These are phyloP conservation scores for Hawksworthiomyces lignivorus DNA, from an alignment of 2,329 filamentous ascomycete species.

Conservation along the genomic window DNA sequence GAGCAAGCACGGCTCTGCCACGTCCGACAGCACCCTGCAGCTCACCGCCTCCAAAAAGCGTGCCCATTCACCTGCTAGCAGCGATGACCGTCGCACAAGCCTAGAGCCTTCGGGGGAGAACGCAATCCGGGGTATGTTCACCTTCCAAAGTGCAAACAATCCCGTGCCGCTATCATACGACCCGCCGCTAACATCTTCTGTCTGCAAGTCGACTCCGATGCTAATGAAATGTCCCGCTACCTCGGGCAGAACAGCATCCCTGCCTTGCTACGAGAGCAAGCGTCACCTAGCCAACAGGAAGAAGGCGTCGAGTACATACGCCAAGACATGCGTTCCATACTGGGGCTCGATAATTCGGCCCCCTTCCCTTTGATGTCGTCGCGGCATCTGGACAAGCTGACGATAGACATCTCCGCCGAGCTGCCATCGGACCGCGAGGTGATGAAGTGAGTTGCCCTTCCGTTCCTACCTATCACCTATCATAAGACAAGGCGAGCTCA, in stretches of 20 bases:
- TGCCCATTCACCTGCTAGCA: slow-evolving; percentile 34
- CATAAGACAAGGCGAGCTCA: too few species aligned
- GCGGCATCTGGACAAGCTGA: slow-evolving; percentile 51
- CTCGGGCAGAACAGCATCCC: slow-evolving; percentile 62
- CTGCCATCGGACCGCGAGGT: slow-evolving; percentile 58
- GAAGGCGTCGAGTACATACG: slow-evolving; percentile 48
- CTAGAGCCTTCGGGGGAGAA: slow-evolving; percentile 7
- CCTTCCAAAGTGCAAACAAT: slow-evolving; percentile 1
- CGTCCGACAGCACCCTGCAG: slow-evolving; percentile 16
- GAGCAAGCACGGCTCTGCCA: slow-evolving; percentile 26
- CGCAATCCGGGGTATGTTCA: slow-evolving; percentile 13
- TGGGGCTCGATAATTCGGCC: slow-evolving; percentile 58
- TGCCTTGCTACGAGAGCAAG: slow-evolving; percentile 55
- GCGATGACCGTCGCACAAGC: slow-evolving; percentile 22
- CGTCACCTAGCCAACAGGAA: slow-evolving; percentile 42
- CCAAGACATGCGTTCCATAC: slow-evolving; percentile 57
- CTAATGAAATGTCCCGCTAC: slow-evolving; percentile 49
- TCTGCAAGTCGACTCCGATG: slow-evolving; percentile 42
- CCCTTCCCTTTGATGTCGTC: slow-evolving; percentile 61
- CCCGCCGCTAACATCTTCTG: neutral
- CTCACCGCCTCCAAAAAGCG: slow-evolving; percentile 30
- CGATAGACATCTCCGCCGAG: slow-evolving; percentile 52
- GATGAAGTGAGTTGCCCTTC: slow-evolving; percentile 47
- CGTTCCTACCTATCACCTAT: neutral
- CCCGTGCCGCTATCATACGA: too few species aligned